These are phyloP conservation scores for Saccharomycopsis javanensis DNA, from an alignment of 805 yeast genomes.

Conservation along the genomic window DNA sequence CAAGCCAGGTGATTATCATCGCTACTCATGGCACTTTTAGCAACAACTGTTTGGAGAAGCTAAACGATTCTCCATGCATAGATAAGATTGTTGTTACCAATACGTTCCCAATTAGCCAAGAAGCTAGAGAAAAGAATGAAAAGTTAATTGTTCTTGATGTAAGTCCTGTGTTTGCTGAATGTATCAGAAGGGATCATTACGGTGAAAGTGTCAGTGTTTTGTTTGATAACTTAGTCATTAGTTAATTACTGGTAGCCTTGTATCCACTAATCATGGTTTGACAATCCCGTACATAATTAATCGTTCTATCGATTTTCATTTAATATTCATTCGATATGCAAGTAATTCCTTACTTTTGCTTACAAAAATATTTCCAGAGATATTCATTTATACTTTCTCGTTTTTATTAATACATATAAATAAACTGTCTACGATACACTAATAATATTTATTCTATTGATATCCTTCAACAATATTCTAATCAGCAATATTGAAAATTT, in stretches of 20 bases:
- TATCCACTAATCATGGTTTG: no score
- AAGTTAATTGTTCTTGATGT: constrained; percentile 87
- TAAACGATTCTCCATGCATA: constrained; percentile 70
- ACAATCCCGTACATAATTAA: no score
- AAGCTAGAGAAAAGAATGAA: constrained; percentile 43
- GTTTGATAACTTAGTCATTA: constrained; percentile 72
- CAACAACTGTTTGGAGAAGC: constrained; percentile 72
- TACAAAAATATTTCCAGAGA: neutral
- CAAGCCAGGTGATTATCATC: constrained; percentile 76
- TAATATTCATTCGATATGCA: neutral
- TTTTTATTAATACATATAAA: neutral
- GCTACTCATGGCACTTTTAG: constrained; percentile 96
- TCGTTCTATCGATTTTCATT: neutral
- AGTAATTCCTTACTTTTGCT: neutral
- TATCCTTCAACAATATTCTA: no score
- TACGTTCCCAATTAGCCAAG: constrained; percentile 80
- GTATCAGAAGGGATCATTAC: constrained; percentile 96
- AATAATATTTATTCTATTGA: no score
- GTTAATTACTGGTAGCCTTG: constrained; percentile 9
- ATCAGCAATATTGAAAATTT: neutral
- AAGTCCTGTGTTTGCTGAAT: constrained; percentile 92
- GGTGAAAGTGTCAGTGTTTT: constrained; percentile 94
- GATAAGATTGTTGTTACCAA: constrained; percentile 92
- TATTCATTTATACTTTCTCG: neutral
- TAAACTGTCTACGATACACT: no score